A percentile compares a stretch with the other conserved stretches of the same genome.
Conservation (phyloP, 2,329 filamentous ascomycete genomes). For the Cercospora beticola region DNA sequence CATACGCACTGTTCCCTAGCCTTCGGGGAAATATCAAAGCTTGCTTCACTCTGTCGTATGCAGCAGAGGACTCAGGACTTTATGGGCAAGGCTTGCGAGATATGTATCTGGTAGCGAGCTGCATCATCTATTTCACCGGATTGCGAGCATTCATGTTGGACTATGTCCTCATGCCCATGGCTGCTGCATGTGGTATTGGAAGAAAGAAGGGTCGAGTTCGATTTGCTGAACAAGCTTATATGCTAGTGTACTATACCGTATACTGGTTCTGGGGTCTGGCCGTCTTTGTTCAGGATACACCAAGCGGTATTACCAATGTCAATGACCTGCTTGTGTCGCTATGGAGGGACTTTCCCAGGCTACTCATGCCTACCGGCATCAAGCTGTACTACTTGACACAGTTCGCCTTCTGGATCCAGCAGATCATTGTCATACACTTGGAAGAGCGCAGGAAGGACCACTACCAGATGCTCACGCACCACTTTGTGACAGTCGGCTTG, state of each 20-base stretch:
- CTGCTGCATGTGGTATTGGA: slow-evolving; percentile 68
- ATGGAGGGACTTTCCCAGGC: slow-evolving; percentile 81
- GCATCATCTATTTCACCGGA: slow-evolving; percentile 81
- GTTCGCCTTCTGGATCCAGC: slow-evolving; percentile 90
- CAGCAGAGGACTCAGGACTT: slow-evolving; percentile 48
- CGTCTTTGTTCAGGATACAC: slow-evolving; percentile 35
- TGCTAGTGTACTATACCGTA: slow-evolving; percentile 76
- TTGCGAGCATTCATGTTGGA: slow-evolving; percentile 83
- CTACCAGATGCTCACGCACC: slow-evolving; percentile 92
- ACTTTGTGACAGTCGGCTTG: slow-evolving; percentile 82
- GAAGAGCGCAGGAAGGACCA: slow-evolving; percentile 94
- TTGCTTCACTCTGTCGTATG: slow-evolving; percentile 84
- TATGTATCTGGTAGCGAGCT: slow-evolving; percentile 71
- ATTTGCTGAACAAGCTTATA: slow-evolving; percentile 93
- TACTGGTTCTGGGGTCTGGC: slow-evolving; percentile 87
- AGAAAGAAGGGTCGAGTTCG: slow-evolving; percentile 73
- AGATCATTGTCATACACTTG: slow-evolving; percentile 90
- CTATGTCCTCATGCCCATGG: slow-evolving; percentile 78
- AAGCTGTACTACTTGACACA: slow-evolving; percentile 91
- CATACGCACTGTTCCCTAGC: slow-evolving; percentile 79
- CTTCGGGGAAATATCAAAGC: slow-evolving; percentile 76
- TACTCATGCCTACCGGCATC: slow-evolving; percentile 69
- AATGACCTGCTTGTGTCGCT: slow-evolving; percentile 46
- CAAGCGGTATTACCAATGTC: slow-evolving; percentile 22
- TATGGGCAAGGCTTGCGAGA: slow-evolving; percentile 82